Evolutionary conservation across 2,329 filamentous ascomycete species (phyloP).

Genomic region (Trichophyton verrucosum): DNA sequence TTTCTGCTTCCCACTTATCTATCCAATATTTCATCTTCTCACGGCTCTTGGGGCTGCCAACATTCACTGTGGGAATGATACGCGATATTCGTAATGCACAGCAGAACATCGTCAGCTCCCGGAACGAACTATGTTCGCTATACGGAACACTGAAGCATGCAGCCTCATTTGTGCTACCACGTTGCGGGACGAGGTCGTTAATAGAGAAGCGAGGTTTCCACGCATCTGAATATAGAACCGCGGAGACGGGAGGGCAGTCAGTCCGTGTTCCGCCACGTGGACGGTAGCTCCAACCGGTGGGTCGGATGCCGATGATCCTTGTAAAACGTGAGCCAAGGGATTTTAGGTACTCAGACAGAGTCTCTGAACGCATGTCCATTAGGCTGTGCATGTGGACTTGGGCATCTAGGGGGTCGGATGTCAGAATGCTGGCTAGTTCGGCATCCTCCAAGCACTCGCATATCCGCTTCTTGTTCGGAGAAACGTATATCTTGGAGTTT

Average conservation of each 20-base stretch:
- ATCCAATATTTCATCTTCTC: conserved; percentile 57
- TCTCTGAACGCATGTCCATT: conserved; percentile 86
- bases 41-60: conserved; percentile 50
- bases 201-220: conserved; percentile 67
- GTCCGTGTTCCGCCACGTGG: conserved; percentile 53
- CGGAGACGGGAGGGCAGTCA: conserved; percentile 51
- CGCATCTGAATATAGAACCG: conserved; percentile 51
- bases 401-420: conserved; percentile 64
- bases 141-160: conserved; percentile 92
- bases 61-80: conserved; percentile 87
- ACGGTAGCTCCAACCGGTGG: conserved; percentile 87
- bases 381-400: conserved; percentile 97
- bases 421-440: conserved; percentile 66
- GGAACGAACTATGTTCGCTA: conserved; percentile 87
- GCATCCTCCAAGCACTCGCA: conserved; percentile 75
- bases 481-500: conserved; percentile 77
- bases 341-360: conserved; percentile 75
- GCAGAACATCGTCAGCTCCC: conserved; percentile 86
- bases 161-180: conserved; percentile 69
- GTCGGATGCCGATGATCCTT: conserved; percentile 78
- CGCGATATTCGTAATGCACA: conserved; percentile 77
- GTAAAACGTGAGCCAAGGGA: conserved; percentile 70
- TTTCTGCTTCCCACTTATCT: conserved; percentile 51
- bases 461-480: conserved; percentile 69
- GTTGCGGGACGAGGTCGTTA: conserved; percentile 63